Conservation (phyloP, 2,329 filamentous ascomycete species). For the Aureobasidium sp. region DNA sequence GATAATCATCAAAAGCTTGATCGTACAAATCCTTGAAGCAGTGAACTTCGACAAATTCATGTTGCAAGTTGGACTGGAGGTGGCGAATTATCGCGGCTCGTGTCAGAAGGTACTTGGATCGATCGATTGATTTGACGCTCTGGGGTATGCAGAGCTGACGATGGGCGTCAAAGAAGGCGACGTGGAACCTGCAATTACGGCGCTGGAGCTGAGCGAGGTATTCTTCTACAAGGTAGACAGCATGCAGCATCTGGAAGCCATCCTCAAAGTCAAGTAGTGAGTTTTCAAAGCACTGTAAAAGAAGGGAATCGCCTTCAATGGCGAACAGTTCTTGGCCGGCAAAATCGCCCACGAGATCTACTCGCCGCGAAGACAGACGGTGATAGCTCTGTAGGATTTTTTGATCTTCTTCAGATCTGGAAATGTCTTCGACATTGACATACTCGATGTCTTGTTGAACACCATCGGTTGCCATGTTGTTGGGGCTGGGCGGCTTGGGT, state of each 20-base stretch:
- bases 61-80: slow-evolving; percentile 40
- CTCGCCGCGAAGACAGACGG: slow-evolving; percentile 36
- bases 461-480: slow-evolving; percentile 5
- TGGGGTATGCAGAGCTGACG: slow-evolving; percentile 50
- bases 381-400: slow-evolving; percentile 30
- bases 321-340: slow-evolving; percentile 66
- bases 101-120: slow-evolving; percentile 53
- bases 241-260: slow-evolving; percentile 66
- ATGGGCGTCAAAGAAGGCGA: slow-evolving; percentile 60
- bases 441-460: slow-evolving; percentile 12
- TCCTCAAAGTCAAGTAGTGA: slow-evolving; percentile 58
- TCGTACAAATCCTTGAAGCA: slow-evolving; percentile 32
- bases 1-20: slow-evolving; percentile 49
- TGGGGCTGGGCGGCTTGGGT: neutral
- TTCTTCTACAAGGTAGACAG: slow-evolving; percentile 60
- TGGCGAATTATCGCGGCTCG: slow-evolving; percentile 60
- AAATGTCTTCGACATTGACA: slow-evolving; percentile 8
- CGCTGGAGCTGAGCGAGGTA: slow-evolving; percentile 55
- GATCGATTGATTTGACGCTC: slow-evolving; percentile 27
- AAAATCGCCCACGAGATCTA: slow-evolving; percentile 69
- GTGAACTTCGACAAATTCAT: slow-evolving; percentile 22
- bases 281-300: slow-evolving; percentile 57
- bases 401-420: neutral
- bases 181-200: slow-evolving; percentile 63
- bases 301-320: slow-evolving; percentile 66